Percentiles rank a stretch among this genome's conserved stretches.
phyloP scores from a whole-genome alignment of 2,329 filamentous ascomycete species.

The Aspergillus sp. region DNA sequence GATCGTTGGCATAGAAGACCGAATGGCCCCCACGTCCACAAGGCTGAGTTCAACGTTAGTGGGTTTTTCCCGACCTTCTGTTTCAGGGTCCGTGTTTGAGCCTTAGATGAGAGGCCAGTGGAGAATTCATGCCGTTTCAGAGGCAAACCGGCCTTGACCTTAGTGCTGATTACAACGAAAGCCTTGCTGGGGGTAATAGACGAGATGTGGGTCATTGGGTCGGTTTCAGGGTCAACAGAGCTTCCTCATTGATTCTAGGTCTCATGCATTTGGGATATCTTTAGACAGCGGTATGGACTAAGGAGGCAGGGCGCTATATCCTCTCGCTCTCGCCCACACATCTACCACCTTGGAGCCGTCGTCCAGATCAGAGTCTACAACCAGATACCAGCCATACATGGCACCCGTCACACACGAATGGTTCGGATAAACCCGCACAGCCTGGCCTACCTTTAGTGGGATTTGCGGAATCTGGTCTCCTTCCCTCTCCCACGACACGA shows the following conservation, averaged over 20 bases:
- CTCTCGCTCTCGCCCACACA: conserved; percentile 61
- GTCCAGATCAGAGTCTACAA: conserved; percentile 63
- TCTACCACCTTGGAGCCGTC: conserved; percentile 66
- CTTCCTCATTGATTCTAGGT: not conserved
- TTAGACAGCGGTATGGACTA: not conserved
- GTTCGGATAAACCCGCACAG: conserved; percentile 73
- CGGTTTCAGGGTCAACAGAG: too few relatives aligned
- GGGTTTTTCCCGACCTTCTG: too few relatives aligned
- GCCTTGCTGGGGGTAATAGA: too few relatives aligned
- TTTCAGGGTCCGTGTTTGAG: too few relatives aligned
- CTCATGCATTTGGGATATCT: not conserved
- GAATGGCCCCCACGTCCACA: not conserved
- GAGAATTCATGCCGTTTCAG: too few relatives aligned
- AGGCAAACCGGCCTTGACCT: too few relatives aligned
- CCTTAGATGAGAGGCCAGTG: too few relatives aligned
- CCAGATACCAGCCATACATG: conserved; percentile 69
- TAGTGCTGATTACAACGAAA: too few relatives aligned
- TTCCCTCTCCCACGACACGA: conserved; percentile 59
- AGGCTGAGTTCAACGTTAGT: not conserved
- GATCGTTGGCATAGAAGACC: not conserved
- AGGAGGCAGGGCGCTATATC: not conserved
- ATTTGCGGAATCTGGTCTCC: conserved; percentile 43
- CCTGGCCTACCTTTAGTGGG: conserved; percentile 61
- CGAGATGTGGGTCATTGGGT: too few relatives aligned
- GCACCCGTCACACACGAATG: conserved; percentile 76